Conservation (phyloP, 371 early-diverging fungal genomes). For the Saksenaea vasiformis region DNA sequence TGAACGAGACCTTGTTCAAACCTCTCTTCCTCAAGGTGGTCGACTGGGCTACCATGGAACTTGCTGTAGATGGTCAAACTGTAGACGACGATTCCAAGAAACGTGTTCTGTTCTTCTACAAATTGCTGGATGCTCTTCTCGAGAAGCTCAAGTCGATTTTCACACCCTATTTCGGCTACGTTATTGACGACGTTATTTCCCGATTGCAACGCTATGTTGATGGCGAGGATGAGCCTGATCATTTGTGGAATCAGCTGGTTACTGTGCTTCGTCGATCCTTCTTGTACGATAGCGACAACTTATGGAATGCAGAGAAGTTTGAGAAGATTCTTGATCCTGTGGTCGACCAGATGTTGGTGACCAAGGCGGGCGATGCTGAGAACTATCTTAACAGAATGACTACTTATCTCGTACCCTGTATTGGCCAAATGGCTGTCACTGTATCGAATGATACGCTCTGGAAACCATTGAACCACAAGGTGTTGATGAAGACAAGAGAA, state of each 20-base stretch:
- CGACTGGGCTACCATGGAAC: constrained; percentile 86
- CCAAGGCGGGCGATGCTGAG: constrained; percentile 42
- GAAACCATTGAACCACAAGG: constrained; percentile 86
- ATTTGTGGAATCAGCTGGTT: constrained; percentile 63
- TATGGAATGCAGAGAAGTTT: constrained; percentile 76
- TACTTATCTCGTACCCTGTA: constrained; percentile 73
- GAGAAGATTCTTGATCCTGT: constrained; percentile 72
- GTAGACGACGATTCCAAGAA: constrained; percentile 46
- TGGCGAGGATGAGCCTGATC: constrained; percentile 46
- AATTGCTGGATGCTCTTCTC: constrained; percentile 69
- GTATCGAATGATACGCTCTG: constrained; percentile 80
- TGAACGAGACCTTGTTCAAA: constrained; percentile 93
- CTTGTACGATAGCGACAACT: constrained; percentile 68
- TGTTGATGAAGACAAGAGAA: constrained; percentile 77
- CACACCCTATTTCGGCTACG: constrained; percentile 81
- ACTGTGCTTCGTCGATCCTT: constrained; percentile 68
- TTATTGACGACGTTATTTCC: constrained; percentile 72
- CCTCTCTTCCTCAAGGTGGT: constrained; percentile 88
- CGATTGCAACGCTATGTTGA: constrained; percentile 56
- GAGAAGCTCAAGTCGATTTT: constrained; percentile 82
- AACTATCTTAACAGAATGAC: constrained; percentile 58
- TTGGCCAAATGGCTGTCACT: constrained; percentile 83
- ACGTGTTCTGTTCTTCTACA: constrained; percentile 80
- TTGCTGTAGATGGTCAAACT: constrained; percentile 33
- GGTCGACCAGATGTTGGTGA: constrained; percentile 73